Percentiles rank a stretch among this genome's conserved stretches.
Evolutionary conservation across 176 grass and related monocot species (phyloP).

Genomic region (Calamus simplicifolius): DNA sequence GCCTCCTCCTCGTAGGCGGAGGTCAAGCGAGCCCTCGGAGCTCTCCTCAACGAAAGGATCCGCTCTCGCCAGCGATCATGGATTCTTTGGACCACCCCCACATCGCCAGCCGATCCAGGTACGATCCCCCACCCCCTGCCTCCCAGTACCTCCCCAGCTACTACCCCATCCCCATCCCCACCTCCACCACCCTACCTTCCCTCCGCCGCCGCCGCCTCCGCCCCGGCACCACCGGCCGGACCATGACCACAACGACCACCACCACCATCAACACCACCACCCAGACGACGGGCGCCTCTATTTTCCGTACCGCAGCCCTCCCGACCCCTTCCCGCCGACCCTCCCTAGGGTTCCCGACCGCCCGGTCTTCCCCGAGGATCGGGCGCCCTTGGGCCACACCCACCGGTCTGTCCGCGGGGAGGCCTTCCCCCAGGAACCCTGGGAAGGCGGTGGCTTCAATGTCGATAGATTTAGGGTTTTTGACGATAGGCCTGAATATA

Average conservation of each 20-base stretch:
- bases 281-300: background rate
- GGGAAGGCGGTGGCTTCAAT: background rate
- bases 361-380: slow-evolving; percentile 9
- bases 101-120: slow-evolving; percentile 33
- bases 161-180: slow-evolving; percentile 7
- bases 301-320: slow-evolving; percentile 8
- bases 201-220: background rate
- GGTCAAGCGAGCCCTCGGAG: no score
- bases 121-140: slow-evolving; percentile 9
- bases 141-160: slow-evolving; percentile 7
- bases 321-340: slow-evolving; percentile 15
- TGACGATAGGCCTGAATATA: slow-evolving; percentile 1
- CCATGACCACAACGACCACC: slow-evolving; percentile 17
- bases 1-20: no score
- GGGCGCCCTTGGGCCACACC: slow-evolving; percentile 25
- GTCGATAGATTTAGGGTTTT: slow-evolving; percentile 14
- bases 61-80: background rate
- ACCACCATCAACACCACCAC: background rate
- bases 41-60: no score
- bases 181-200: slow-evolving; percentile 15
- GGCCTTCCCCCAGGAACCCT: slow-evolving; percentile 7
- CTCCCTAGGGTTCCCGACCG: slow-evolving; percentile 19
- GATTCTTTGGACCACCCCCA: background rate
- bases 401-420: slow-evolving; percentile 21
- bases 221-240: background rate